Percentiles rank a stretch among this genome's conserved stretches.
phyloP scores from a whole-genome alignment of 2,329 filamentous ascomycete genomes.

The Aspergillus sp. region DNA sequence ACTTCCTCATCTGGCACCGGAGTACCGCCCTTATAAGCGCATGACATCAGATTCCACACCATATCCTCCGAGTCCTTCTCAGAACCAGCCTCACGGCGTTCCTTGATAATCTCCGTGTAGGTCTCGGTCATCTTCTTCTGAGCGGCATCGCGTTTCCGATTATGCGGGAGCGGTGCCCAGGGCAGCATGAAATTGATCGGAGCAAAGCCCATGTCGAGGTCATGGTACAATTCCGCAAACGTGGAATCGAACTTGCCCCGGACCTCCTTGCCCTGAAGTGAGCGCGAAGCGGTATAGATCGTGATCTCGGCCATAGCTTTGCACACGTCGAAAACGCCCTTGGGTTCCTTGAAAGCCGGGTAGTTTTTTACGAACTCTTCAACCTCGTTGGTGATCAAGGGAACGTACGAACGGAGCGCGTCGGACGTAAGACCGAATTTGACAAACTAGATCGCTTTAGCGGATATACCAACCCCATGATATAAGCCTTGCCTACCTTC shows the following conservation, averaged over 20 bases:
- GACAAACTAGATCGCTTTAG: constrained; percentile 42
- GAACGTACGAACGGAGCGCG: constrained; percentile 62
- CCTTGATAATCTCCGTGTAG: constrained; percentile 72
- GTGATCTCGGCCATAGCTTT: constrained; percentile 76
- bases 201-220: constrained; percentile 82
- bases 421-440: constrained; percentile 55
- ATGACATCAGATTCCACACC: constrained; percentile 84
- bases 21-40: constrained; percentile 72
- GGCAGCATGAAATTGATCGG: constrained; percentile 85
- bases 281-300: constrained; percentile 79
- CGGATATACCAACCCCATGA: constrained; percentile 2
- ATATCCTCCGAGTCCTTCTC: constrained; percentile 59
- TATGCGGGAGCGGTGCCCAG: constrained; percentile 83
- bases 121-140: constrained; percentile 71
- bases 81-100: constrained; percentile 50
- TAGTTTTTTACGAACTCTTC: constrained; percentile 61
- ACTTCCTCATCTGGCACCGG: constrained; percentile 74
- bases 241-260: constrained; percentile 69
- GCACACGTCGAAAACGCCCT: constrained; percentile 62
- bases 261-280: constrained; percentile 75
- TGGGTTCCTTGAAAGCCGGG: constrained; percentile 56
- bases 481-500: constrained; percentile 51
- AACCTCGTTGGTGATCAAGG: constrained; percentile 67
- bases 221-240: constrained; percentile 75
- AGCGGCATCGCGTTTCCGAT: constrained; percentile 68